Evolutionary conservation across 768 basidiomycete species (phyloP).

Genomic region (Tricholomella constricta): DNA sequence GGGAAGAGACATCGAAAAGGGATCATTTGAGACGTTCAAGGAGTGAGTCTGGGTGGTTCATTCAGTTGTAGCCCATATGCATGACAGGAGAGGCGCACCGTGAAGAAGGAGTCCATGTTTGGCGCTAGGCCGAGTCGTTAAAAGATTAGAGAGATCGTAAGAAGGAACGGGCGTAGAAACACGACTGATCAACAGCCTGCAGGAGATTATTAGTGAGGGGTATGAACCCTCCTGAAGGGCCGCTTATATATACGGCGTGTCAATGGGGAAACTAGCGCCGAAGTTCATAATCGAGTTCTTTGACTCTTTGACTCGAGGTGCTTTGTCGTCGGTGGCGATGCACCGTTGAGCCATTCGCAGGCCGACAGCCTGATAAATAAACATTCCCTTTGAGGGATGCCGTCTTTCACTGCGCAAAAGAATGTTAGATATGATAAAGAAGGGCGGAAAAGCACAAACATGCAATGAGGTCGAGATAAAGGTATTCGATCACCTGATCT

Average conservation of each 20-base stretch:
- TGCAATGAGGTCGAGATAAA: neutral
- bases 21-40: slow-evolving; percentile 12
- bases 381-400: slow-evolving; percentile 1
- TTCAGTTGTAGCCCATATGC: neutral
- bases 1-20: slow-evolving; percentile 7
- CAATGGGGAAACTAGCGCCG: neutral
- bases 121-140: slow-evolving; percentile 14
- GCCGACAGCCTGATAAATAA: slow-evolving; percentile 1
- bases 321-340: slow-evolving; percentile 13
- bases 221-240: neutral
- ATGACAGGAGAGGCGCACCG: slow-evolving; percentile 3
- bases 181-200: slow-evolving; percentile 24
- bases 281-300: slow-evolving; percentile 10
- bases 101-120: slow-evolving; percentile 15
- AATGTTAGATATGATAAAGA: neutral
- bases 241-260: slow-evolving; percentile 9
- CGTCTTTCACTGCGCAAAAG: neutral
- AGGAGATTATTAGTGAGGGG: neutral
- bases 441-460: neutral
- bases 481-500: neutral
- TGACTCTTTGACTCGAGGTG: slow-evolving; percentile 11
- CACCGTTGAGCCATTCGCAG: neutral
- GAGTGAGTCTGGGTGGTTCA: slow-evolving; percentile 6
- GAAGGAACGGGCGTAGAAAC: neutral
- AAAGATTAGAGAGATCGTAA: slow-evolving; percentile 9